Evolutionary conservation across 2,329 filamentous ascomycete species (phyloP).

Genomic region (Monosporascus sp.): DNA sequence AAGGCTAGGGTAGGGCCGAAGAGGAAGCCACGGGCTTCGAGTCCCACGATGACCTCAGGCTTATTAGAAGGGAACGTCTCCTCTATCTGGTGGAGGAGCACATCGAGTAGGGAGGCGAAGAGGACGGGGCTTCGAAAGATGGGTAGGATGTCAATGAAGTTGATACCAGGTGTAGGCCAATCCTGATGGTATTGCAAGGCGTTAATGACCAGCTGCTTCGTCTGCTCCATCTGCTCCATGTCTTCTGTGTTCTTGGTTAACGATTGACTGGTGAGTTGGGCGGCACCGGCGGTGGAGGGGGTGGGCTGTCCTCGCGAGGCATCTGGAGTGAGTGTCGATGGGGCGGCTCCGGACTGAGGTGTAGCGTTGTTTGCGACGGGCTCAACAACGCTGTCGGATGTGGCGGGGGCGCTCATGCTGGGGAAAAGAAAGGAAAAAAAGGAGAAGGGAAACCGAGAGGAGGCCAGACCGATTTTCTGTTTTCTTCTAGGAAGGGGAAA

Average conservation of each 20-base stretch:
- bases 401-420: conserved; percentile 31
- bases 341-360: conserved; percentile 23
- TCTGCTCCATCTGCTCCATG: conserved; percentile 25
- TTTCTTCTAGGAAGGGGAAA: conserved; percentile 18
- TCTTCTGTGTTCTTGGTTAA: conserved; percentile 37
- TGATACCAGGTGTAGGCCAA: conserved; percentile 86
- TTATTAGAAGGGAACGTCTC: conserved; percentile 55
- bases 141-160: conserved; percentile 97
- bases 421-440: conserved; percentile 24
- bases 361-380: conserved; percentile 28
- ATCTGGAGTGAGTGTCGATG: conserved; percentile 40
- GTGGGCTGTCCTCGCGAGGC: conserved; percentile 59
- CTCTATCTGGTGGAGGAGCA: conserved; percentile 77
- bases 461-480: conserved; percentile 22
- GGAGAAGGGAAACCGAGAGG: conserved; percentile 24
- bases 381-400: conserved; percentile 30
- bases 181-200: conserved; percentile 82
- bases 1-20: conserved; percentile 89
- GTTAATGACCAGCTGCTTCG: conserved; percentile 49
- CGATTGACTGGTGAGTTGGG: conserved; percentile 65
- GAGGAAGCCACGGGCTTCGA: conserved; percentile 92
- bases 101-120: conserved; percentile 73
- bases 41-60: conserved; percentile 86
- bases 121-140: conserved; percentile 75
- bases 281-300: conserved; percentile 55